Percentiles rank a stretch among this genome's conserved stretches.
phyloP scores from a whole-genome alignment of 164 flowering plant species.

The Chimonanthus praecox region DNA sequence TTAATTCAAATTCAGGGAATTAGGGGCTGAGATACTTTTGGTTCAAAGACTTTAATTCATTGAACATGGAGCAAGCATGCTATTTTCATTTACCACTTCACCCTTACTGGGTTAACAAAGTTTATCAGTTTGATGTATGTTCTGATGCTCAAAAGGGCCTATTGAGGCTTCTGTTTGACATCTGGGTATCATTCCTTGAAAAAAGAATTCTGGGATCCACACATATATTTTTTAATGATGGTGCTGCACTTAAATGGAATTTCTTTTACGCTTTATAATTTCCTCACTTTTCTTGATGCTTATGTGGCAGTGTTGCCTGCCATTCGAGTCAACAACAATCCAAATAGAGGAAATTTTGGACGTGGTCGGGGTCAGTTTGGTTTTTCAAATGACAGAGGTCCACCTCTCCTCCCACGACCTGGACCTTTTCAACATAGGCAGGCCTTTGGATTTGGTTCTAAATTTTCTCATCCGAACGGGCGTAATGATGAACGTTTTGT shows the following conservation, averaged over 20 bases:
- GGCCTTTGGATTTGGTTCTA: constrained; percentile 47
- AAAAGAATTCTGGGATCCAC: background rate
- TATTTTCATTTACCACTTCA: background rate
- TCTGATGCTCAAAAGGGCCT: too few relatives aligned
- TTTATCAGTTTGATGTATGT: background rate
- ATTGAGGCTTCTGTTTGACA: too few relatives aligned
- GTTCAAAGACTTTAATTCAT: background rate
- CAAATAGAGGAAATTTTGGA: constrained; percentile 49
- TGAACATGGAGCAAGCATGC: background rate
- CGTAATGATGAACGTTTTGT: constrained; percentile 82
- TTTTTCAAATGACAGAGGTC: constrained; percentile 63
- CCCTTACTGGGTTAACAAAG: background rate
- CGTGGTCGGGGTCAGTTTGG: constrained; percentile 75
- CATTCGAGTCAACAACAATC: constrained; percentile 42
- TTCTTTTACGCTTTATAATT: background rate
- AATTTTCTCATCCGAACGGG: constrained; percentile 34
- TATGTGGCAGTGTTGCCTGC: constrained; percentile 60
- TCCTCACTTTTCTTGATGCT: background rate
- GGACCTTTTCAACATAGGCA: constrained; percentile 69
- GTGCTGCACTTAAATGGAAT: background rate
- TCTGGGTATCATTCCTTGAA: background rate
- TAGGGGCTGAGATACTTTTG: background rate
- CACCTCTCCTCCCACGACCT: constrained; percentile 73
- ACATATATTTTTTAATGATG: background rate
- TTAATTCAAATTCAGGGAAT: background rate